Evolutionary conservation across 345 rosid genomes (phyloP).

Genomic region (Corchorus olitorius): DNA sequence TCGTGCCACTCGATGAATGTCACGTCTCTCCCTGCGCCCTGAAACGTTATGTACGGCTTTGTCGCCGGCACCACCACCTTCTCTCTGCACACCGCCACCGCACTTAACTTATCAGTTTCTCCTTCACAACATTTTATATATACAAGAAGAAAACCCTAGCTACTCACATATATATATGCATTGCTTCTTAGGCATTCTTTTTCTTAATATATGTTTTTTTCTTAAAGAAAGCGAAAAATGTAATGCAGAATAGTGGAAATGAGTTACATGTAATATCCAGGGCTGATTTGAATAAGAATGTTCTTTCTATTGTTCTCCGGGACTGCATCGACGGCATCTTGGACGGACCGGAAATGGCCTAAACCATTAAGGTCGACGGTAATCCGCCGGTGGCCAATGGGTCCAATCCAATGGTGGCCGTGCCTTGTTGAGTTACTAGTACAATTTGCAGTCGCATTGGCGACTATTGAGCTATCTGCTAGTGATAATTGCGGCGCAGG

Average conservation of each 20-base stretch:
- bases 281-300: conserved; percentile 59
- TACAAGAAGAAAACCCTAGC: background rate
- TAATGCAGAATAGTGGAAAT: background rate
- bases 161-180: too few relatives aligned
- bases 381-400: conserved; percentile 71
- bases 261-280: conserved; percentile 72
- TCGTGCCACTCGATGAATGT: conserved; percentile 97
- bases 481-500: conserved; percentile 19
- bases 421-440: conserved; percentile 40
- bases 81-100: conserved; percentile 51
- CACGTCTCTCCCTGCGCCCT: conserved; percentile 81
- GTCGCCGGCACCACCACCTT: conserved; percentile 85
- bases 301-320: conserved; percentile 64
- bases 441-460: conserved; percentile 12
- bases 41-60: conserved; percentile 83
- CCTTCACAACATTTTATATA: background rate
- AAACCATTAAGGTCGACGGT: conserved; percentile 63
- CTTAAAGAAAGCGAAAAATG: background rate
- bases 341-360: conserved; percentile 71
- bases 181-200: too few relatives aligned
- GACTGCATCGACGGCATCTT: conserved; percentile 79
- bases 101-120: background rate
- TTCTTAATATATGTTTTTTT: background rate
- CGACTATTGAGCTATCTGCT: conserved; percentile 11
- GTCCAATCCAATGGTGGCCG: conserved; percentile 72